These are phyloP conservation scores for Hemisphaericaspora xylanilytica DNA, from an alignment of 1,139 yeast genomes.

Conservation along the genomic window DNA sequence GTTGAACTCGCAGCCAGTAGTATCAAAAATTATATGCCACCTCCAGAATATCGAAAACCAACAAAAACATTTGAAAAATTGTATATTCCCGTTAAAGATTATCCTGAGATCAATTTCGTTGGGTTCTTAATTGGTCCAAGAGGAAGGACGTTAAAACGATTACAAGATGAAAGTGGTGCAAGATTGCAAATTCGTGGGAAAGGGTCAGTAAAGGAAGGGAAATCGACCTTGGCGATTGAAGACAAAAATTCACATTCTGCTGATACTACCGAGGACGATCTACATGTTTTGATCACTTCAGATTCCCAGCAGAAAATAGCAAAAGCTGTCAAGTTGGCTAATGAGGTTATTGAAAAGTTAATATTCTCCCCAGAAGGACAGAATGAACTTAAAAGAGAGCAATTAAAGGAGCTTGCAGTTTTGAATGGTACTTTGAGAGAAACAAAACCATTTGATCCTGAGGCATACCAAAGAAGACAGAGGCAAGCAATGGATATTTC, in stretches of 20 bases:
- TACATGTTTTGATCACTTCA: constrained; percentile 86
- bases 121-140: constrained; percentile 94
- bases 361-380: constrained; percentile 90
- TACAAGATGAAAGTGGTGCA: constrained; percentile 86
- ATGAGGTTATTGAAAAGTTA: constrained; percentile 76
- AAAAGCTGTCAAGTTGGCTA: constrained; percentile 71
- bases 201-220: constrained; percentile 95
- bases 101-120: constrained; percentile 90
- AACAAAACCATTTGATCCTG: constrained; percentile 69
- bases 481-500: constrained; percentile 49
- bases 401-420: constrained; percentile 86
- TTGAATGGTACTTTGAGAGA: constrained; percentile 92
- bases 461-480: constrained; percentile 42
- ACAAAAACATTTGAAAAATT: constrained; percentile 72
- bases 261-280: constrained; percentile 53
- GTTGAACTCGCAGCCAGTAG: constrained; percentile 70
- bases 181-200: constrained; percentile 84
- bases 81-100: constrained; percentile 80
- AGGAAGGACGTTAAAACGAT: constrained; percentile 79
- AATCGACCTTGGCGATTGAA: constrained; percentile 39
- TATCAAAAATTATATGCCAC: constrained; percentile 81
- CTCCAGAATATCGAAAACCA: constrained; percentile 75
- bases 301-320: constrained; percentile 77
- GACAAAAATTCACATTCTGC: constrained; percentile 15
- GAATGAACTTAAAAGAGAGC: constrained; percentile 87